Evolutionary conservation across 768 basidiomycete genomes (phyloP).

Genomic region (Tubosaeta brunneosetosa): DNA sequence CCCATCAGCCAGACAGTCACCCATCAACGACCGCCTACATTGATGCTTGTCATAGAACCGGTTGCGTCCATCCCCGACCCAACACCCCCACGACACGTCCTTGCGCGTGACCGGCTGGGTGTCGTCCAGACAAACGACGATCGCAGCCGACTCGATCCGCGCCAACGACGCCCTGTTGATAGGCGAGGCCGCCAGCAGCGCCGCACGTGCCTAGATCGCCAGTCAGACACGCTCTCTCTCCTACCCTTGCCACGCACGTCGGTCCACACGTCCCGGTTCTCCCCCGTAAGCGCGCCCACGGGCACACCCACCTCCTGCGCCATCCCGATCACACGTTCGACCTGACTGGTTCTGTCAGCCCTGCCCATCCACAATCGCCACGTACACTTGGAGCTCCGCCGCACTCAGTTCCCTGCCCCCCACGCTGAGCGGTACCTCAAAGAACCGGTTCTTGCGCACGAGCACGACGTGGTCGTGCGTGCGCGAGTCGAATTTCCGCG

Average conservation of each 20-base stretch:
- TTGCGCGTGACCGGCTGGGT: constrained; percentile 76
- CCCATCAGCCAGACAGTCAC: constrained; percentile 2
- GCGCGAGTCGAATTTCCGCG: constrained; percentile 69
- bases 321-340: constrained; percentile 60
- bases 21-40: constrained; percentile 39
- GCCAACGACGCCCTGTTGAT: constrained; percentile 64
- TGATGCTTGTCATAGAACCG: constrained; percentile 98
- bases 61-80: constrained; percentile 89
- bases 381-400: constrained; percentile 74
- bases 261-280: constrained; percentile 89
- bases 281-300: constrained; percentile 81
- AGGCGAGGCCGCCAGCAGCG: constrained; percentile 59
- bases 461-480: constrained; percentile 86
- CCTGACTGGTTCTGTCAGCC: constrained; percentile 42
- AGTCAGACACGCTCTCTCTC: neutral
- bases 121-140: constrained; percentile 84
- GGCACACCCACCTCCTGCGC: constrained; percentile 44
- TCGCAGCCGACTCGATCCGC: constrained; percentile 85
- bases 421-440: constrained; percentile 64
- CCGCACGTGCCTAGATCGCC: constrained; percentile 45
- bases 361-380: neutral
- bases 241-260: constrained; percentile 48
- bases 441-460: constrained; percentile 89
- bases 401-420: constrained; percentile 70
- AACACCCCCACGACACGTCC: constrained; percentile 73